Evolutionary conservation across 352 stramenopile genomes (phyloP), one percentile per base, ranked within the genome.

Genomic region (Paralagenidium karlingii): DNA sequence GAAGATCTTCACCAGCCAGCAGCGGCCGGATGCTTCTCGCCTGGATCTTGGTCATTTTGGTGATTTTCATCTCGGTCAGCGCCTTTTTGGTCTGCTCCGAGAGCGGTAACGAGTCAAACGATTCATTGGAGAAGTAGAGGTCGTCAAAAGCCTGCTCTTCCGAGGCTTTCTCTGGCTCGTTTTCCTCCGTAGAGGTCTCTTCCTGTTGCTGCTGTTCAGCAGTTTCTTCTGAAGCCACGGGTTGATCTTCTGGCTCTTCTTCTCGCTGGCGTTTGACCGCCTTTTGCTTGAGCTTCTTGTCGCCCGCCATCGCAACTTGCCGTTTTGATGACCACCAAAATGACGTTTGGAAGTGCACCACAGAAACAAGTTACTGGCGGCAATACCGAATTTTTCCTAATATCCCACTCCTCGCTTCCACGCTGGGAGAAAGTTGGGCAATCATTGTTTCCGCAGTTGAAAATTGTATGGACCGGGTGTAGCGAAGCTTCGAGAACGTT

Each of bases 31-130:
- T 99, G 12, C 94, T 88, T 58, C 95, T 94, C 43, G 82, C 63
- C 76, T 99, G 95, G 49, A 99, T 97, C 55, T 98, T 94, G 29
- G 94, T 98, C 92, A 98, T 97, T 34, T 82, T 94, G 24, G 63
- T 81, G 48, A 98, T 97, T 8, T 76, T 74, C 67, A 97, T 82
- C 25, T 91, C 74, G 4, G 59, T 58, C n/a, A 98, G 62, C 5
- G 82, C 83, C 36, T 77, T 69, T 52, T 88, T 69, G 9, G 90
- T 97, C 18, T 68, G 75, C 21, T 96, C 83, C 3, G 85, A 96
- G 27, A 98, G 73, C 18, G 90, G 87, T 39, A 98, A 54, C 13
- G 83, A 90, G 16, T 66, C 55, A 54, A 98, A 98, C 4, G 73
- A 68, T 38, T 91, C 73, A 24, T 53, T 66, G 22, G 79, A 91